phyloP scores from a whole-genome alignment of 768 basidiomycete genomes.

The Tylopilus rubrobrunneus region DNA sequence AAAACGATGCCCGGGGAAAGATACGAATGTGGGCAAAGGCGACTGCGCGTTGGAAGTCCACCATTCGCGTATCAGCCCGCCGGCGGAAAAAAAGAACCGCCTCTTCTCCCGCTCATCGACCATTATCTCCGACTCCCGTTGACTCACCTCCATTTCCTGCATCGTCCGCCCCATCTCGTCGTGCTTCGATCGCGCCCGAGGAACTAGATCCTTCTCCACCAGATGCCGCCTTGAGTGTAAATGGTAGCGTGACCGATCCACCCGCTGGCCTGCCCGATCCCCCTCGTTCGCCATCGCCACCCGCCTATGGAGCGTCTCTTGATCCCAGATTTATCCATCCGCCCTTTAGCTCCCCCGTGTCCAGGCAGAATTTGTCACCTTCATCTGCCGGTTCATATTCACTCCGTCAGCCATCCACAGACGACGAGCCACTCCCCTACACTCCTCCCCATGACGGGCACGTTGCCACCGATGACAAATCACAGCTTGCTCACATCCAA shows the following conservation, averaged over 20 bases:
- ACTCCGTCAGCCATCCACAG: slow-evolving; percentile 1
- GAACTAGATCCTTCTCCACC: slow-evolving; percentile 4
- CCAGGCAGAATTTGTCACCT: slow-evolving; percentile 5
- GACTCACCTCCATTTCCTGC: slow-evolving; percentile 9
- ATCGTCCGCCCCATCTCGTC: slow-evolving; percentile 22
- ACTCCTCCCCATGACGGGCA: slow-evolving; percentile 43
- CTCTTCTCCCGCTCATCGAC: slow-evolving; percentile 5
- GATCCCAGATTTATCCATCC: slow-evolving; percentile 9
- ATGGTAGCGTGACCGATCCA: slow-evolving; percentile 1
- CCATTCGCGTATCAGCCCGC: slow-evolving; percentile 56
- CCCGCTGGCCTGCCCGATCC: slow-evolving; percentile 1
- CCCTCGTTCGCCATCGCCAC: slow-evolving; percentile 32
- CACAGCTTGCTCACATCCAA: slow-evolving; percentile 49
- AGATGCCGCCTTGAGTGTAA: neutral
- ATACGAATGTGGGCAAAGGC: slow-evolving; percentile 64
- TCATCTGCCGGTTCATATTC: slow-evolving; percentile 10
- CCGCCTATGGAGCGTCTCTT: slow-evolving; percentile 43
- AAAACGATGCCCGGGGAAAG: slow-evolving; percentile 46
- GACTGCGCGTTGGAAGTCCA: slow-evolving; percentile 65
- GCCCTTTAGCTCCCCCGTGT: slow-evolving; percentile 2
- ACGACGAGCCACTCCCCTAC: slow-evolving; percentile 28
- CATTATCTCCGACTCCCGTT: slow-evolving; percentile 18
- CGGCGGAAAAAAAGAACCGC: slow-evolving; percentile 40
- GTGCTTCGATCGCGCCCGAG: slow-evolving; percentile 25
- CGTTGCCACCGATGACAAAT: slow-evolving; percentile 64